Base-by-base conservation (phyloP, 345 rosid genomes). In the Conringia planisiliqua region DNA sequence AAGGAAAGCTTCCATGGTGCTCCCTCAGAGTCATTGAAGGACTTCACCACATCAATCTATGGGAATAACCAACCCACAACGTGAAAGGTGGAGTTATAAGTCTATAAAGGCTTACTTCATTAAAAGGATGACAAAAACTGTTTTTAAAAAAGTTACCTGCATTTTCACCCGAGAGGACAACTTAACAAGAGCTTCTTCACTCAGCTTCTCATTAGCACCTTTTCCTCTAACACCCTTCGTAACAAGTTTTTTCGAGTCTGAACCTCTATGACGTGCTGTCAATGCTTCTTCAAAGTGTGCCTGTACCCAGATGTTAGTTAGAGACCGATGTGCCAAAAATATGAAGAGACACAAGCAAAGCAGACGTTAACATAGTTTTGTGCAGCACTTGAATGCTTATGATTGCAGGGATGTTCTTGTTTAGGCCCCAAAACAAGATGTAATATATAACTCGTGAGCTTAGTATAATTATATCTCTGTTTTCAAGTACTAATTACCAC, bases 221-320 rank as follows among this genome's bases (percentile, higher is more conserved):
- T 90, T 92, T 62, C 95, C 95, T 80, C 95, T 83, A 32, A 79
- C 80, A 70, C 91, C 90, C 87, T 85, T 86, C 1, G 86, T 83
- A 65, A 83, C 82, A 56, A 85, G 85, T 82, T 88, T 91, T 59
- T 85, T 88, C 36, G 87, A 82, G 60, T 88, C 90, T 74, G 93
- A 84, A 76, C 94, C 85, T 85, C 86, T 91, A 72, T 78, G 79
- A 60, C 92, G 90, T 36, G 91, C 95, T 54, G 93, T 85, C 79
- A 94, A 77, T 54, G 86, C 98, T 78, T 94, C 98, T 78, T 94
- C 97, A 82, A 94, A 94, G 80, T 94, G 97, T 78, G 90, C 84
- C 97, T 94, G 78, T 65, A 81, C 47, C 63, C 77, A 44, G 72
- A 83, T 52, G 69, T 38, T 71, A 70, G 33, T 71, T 68, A 51